Evolutionary conservation across 164 flowering plant species (phyloP).

Genomic region (Euptelea pleiosperma): DNA sequence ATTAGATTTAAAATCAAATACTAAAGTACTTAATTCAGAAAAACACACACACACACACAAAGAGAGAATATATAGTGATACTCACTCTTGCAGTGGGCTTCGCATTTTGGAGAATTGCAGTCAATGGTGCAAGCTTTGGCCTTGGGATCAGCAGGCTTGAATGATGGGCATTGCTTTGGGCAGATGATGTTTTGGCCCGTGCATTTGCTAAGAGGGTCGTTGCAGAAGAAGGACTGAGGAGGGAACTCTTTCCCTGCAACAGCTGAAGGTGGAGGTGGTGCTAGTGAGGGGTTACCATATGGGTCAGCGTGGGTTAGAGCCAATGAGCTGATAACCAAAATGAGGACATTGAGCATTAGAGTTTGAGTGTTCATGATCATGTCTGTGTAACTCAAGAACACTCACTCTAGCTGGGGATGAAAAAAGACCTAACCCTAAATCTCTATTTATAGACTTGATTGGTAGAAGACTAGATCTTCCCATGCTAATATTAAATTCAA

Average conservation of each 20-base stretch:
- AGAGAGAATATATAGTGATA: background rate
- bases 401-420: too few relatives aligned
- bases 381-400: background rate
- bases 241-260: slow-evolving; percentile 26
- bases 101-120: slow-evolving; percentile 29
- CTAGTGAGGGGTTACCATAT: slow-evolving; percentile 13
- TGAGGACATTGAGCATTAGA: background rate
- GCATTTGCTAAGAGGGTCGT: slow-evolving; percentile 11
- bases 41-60: background rate
- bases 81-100: slow-evolving; percentile 31
- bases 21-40: too few relatives aligned
- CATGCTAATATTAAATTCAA: too few relatives aligned
- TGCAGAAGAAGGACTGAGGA: slow-evolving; percentile 17
- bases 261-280: slow-evolving; percentile 17
- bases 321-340: slow-evolving; percentile 6
- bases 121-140: slow-evolving; percentile 31
- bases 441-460: too few relatives aligned
- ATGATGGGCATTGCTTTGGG: slow-evolving; percentile 26
- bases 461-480: too few relatives aligned
- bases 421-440: too few relatives aligned
- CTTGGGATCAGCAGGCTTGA: slow-evolving; percentile 25
- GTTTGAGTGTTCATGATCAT: background rate
- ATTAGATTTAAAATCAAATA: too few relatives aligned
- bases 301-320: slow-evolving; percentile 9
- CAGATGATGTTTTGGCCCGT: slow-evolving; percentile 14